Percentiles rank a stretch among this genome's conserved stretches.
Conservation (phyloP, 345 rosid genomes). For the Eucalyptus regnans region DNA sequence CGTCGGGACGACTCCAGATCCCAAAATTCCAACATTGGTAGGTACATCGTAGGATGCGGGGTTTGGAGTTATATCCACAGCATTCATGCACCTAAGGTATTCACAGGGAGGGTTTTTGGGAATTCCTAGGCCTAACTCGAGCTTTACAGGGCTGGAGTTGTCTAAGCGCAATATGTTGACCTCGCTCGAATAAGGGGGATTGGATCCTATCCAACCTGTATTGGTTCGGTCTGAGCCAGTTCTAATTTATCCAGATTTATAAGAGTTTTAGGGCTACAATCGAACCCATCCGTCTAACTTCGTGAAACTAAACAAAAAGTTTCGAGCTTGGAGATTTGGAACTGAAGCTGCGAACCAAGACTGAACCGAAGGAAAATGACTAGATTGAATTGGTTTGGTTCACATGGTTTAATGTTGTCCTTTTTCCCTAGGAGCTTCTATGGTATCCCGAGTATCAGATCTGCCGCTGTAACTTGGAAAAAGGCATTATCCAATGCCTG, state of each 20-base stretch:
- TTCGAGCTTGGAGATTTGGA: not conserved
- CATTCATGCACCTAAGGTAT: not conserved
- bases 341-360: fast-evolving
- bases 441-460: not conserved
- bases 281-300: not conserved
- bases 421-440: not conserved
- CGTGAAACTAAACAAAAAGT: not conserved
- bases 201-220: not conserved
- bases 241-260: not conserved
- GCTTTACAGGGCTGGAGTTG: not conserved
- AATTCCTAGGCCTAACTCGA: not conserved
- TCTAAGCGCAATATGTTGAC: not conserved
- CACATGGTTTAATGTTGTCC: not conserved
- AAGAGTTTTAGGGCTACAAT: not conserved
- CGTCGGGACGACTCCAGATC: not conserved
- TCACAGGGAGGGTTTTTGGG: not conserved
- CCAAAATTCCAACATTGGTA: not conserved
- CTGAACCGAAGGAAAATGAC: not conserved
- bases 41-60: not conserved
- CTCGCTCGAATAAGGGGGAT: not conserved
- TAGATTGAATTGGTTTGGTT: not conserved
- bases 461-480: not conserved
- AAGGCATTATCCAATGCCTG: too few relatives aligned
- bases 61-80: not conserved
- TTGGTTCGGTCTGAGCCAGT: fast-evolving